Percentiles rank a stretch among this genome's conserved stretches.
Conservation (phyloP, 164 flowering plant species). For the Umbilicus rupestris region DNA sequence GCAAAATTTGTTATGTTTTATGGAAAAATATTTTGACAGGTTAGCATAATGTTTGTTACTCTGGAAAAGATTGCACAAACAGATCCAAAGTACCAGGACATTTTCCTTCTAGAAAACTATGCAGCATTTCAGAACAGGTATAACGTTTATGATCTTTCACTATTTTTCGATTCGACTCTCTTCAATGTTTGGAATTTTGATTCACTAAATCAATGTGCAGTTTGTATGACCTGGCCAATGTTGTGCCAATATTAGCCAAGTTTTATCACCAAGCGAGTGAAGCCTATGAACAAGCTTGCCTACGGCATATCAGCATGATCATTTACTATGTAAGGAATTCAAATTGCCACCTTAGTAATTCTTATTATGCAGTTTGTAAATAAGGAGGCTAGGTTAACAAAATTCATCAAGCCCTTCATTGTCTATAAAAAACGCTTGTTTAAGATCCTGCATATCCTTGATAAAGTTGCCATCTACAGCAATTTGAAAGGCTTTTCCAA, state of each 20-base stretch:
- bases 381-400: background rate
- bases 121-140: constrained; percentile 99
- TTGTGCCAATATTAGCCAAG: constrained; percentile 90
- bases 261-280: constrained; percentile 99
- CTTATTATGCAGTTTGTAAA: background rate
- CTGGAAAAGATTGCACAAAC: constrained; percentile 86
- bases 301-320: constrained; percentile 80
- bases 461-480: constrained; percentile 33
- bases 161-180: background rate
- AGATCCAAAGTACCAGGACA: constrained; percentile 80
- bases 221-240: constrained; percentile 95
- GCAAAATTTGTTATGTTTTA: background rate
- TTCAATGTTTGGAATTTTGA: constrained; percentile 16
- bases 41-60: constrained; percentile 88
- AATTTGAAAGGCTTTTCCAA: constrained; percentile 89
- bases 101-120: constrained; percentile 84
- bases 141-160: background rate
- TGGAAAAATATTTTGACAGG: constrained; percentile 32
- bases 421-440: background rate
- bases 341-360: background rate
- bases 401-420: no score
- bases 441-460: background rate
- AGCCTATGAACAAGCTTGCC: constrained; percentile 94
- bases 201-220: constrained; percentile 38
- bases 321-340: constrained; percentile 55